Base-by-base conservation (phyloP, 768 basidiomycete species). In the Termitomyces titanicus region DNA sequence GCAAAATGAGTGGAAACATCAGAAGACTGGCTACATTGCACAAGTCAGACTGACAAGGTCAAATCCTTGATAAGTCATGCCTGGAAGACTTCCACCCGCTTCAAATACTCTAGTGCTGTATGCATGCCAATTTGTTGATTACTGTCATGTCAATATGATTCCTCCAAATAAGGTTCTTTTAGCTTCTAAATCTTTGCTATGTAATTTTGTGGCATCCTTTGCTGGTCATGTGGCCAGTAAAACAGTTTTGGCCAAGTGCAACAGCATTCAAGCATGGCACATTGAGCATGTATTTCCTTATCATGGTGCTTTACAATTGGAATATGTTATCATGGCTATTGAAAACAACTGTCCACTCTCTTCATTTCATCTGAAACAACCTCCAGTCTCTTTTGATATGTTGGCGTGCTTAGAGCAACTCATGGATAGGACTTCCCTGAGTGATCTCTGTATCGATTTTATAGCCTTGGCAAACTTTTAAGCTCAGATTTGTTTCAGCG, bases 191-290 rank as follows among this genome's bases (percentile, higher is more conserved):
- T 47, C 61, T 8, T 57, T 70, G 0, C 58, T 76, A 0, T 70
- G 70, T 15, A 57, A 62, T 2, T 76, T 70, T 45, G 65, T 66
- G 0, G 62, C 70, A 0, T 62, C 64, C 0, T 46, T 56, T 17
- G 53, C 65, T 0, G 70, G 70, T 3, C 3, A 17, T 0, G 35
- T 55, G 18, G 60, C 68, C 0, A 60, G 60, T 1, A 53, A 50
- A 0, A 61, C 70, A 0, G 51, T 68, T 13, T 40, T 54, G 2
- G 64, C 63, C 22, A 57, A 69, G n/a, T 40, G 72, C 3, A 47
- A 58, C 9, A 72, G 56, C 0, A 20, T 74, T 3, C 66, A 63
- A 7, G 68, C 70, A 0, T 76, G 72, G 72, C 74, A 76, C 43
- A 55, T 64, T 18, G 8, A 27, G 29, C 62, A 74, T 29, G 38